Base-by-base conservation (phyloP, 495 filamentous ascomycete genomes). In the Podospora didyma region DNA sequence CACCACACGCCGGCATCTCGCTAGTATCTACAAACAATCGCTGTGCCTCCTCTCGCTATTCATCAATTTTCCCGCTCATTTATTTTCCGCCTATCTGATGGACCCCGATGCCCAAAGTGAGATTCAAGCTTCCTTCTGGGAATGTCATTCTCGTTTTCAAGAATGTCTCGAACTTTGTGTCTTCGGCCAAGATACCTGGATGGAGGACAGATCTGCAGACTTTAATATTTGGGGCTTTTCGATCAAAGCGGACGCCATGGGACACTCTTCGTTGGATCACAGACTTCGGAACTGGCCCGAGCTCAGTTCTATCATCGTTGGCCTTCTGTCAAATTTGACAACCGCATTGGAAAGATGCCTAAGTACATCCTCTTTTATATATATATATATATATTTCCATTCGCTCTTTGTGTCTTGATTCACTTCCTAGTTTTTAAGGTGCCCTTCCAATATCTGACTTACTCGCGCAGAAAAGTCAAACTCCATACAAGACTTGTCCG, bases 221-320 rank as follows among this genome's bases (percentile, higher is more conserved):
- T 47, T 47, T 14, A 47, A 47, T 19, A 19, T 47, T 12, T 47
- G 45, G 45, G 45, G 6, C 10, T 47, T 26, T 7, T 22, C 45
- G 3, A 47, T 47, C 45, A 47, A 47, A 26, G 45, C 45, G 1
- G 17, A 47, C 22, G 22, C 45, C 5, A 47, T 19, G 5, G 45
- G 45, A 10, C 45, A 19, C 19, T 26, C 45, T 21, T 47, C 45
- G 19, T 14, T 47, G 22, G 45, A 47, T 2, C 22, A 47, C 45
- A 20, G 45, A 26, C 45, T 47, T 22, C 45, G 45, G 14, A 47
- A 47, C 45, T 47, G 45, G 45, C 45, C 45, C 10, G 45, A 47
- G 19, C 17, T 47, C 45, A 5, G 45, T 5, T 22, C 45, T 5
- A 16, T 47, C 6, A 22, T 47, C 6, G 45, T 47, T 21, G 45